A percentile compares a stretch with the other conserved stretches of the same genome.
These are phyloP conservation scores for Geotrichum reessii DNA, from an alignment of 1,139 yeast genomes.

Conservation along the genomic window DNA sequence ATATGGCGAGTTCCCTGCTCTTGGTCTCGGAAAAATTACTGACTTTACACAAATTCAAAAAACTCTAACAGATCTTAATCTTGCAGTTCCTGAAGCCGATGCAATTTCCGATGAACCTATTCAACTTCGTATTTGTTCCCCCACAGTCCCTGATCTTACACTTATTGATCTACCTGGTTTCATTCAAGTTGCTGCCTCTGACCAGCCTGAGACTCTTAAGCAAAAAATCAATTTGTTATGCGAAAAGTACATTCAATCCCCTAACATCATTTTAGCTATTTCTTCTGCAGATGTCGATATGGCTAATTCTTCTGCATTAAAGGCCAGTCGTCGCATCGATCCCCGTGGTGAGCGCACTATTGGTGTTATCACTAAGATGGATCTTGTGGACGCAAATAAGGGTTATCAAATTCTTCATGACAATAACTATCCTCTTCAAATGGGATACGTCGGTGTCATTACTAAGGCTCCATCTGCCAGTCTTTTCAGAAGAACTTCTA, in stretches of 20 bases:
- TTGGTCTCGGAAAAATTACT: conserved; percentile 72
- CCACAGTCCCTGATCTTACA: conserved; percentile 88
- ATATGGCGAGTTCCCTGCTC: conserved; percentile 89
- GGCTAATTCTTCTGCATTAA: conserved; percentile 89
- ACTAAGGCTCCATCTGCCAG: conserved; percentile 61
- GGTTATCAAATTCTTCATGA: conserved; percentile 70
- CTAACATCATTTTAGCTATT: conserved; percentile 90
- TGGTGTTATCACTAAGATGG: conserved; percentile 92
- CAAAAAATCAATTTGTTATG: conserved; percentile 73
- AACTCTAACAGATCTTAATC: conserved; percentile 74
- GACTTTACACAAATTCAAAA: conserved; percentile 86
- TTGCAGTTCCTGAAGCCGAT: conserved; percentile 83
- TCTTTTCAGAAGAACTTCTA: conserved; percentile 30
- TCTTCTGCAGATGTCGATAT: conserved; percentile 97
- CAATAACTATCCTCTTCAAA: conserved; percentile 76
- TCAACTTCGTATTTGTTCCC: conserved; percentile 83
- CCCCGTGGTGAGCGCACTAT: conserved; percentile 93
- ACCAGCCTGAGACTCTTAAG: conserved; percentile 83
- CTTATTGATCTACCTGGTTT: conserved; percentile 96
- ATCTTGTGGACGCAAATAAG: conserved; percentile 69
- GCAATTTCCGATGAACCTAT: conserved; percentile 90
- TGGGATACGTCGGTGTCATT: conserved; percentile 98
- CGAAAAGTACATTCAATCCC: conserved; percentile 78
- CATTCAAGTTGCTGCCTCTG: conserved; percentile 93
- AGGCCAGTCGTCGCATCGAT: conserved; percentile 89